Evolutionary conservation across 495 filamentous ascomycete species (phyloP).

Genomic region (Pseudomonodictys pantanalensis): DNA sequence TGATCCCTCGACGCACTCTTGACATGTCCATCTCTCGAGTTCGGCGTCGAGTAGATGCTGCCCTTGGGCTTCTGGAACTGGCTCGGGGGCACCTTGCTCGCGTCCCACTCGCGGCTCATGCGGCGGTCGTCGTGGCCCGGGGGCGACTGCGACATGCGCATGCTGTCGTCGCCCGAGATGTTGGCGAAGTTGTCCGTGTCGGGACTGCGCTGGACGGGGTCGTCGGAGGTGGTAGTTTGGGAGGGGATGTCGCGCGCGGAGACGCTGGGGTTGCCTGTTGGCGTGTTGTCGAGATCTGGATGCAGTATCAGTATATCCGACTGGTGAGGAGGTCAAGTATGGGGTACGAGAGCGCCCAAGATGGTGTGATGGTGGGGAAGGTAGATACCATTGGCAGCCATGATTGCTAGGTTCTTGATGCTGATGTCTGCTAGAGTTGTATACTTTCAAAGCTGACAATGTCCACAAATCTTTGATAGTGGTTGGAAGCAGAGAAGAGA

Average conservation of each 20-base stretch:
- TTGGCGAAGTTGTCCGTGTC: conserved; percentile 31
- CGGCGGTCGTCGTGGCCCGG: conserved; percentile 28
- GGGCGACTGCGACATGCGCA: conserved; percentile 20
- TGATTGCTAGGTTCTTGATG: neutral
- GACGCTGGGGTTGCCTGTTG: conserved; percentile 15
- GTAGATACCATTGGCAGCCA: neutral
- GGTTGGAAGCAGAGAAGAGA: neutral
- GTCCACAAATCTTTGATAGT: neutral
- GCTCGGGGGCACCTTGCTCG: conserved; percentile 58
- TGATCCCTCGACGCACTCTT: conserved; percentile 34
- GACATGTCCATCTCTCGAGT: conserved; percentile 56
- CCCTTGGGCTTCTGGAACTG: conserved; percentile 64
- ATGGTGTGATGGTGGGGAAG: neutral
- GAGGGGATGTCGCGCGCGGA: conserved; percentile 13
- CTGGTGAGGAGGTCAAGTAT: neutral
- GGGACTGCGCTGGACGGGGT: conserved; percentile 7
- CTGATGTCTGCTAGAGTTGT: neutral
- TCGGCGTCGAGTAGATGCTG: conserved; percentile 59
- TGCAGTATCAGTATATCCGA: neutral
- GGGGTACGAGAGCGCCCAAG: neutral
- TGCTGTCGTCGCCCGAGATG: conserved; percentile 30
- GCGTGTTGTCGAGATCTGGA: conserved; percentile 27
- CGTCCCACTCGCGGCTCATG: conserved; percentile 48
- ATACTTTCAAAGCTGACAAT: neutral
- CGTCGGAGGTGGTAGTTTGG: conserved; percentile 1